Evolutionary conservation across 2,329 filamentous ascomycete species (phyloP).

Genomic region (Cordyceps militaris): DNA sequence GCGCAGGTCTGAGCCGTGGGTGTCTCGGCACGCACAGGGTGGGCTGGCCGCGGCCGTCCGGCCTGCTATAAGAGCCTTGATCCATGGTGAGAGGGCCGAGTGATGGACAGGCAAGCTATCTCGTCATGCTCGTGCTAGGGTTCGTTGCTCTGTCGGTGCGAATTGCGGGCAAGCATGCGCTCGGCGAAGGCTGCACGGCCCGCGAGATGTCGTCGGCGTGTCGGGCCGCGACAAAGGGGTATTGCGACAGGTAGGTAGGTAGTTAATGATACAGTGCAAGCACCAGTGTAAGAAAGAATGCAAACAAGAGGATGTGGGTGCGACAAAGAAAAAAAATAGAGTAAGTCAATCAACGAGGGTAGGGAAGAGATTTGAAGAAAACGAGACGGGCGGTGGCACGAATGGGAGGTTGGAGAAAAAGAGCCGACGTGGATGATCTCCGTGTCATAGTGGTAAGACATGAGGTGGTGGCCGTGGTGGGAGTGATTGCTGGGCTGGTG

Average conservation of each 20-base stretch:
- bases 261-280: neutral
- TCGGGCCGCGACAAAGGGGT: conserved; percentile 1
- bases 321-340: neutral
- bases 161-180: neutral
- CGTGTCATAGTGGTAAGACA: conserved; percentile 1
- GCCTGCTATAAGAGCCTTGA: conserved; percentile 13
- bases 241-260: neutral
- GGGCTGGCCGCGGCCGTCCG: conserved; percentile 11
- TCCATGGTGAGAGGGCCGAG: conserved; percentile 1
- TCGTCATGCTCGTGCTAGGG: neutral
- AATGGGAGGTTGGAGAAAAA: conserved; percentile 1
- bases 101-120: neutral
- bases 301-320: neutral
- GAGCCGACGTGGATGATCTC: neutral
- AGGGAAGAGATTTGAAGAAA: neutral
- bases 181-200: neutral
- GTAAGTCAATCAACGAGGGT: neutral
- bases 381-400: neutral
- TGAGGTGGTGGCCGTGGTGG: neutral
- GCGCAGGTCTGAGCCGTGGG: neutral
- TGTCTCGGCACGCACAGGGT: conserved; percentile 1
- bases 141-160: neutral
- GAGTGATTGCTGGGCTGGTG: conserved; percentile 6
- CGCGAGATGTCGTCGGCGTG: neutral
- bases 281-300: neutral